These are phyloP conservation scores for Asterionellopsis glacialis DNA, from an alignment of 108 stramenopile species.

Conservation along the genomic window DNA sequence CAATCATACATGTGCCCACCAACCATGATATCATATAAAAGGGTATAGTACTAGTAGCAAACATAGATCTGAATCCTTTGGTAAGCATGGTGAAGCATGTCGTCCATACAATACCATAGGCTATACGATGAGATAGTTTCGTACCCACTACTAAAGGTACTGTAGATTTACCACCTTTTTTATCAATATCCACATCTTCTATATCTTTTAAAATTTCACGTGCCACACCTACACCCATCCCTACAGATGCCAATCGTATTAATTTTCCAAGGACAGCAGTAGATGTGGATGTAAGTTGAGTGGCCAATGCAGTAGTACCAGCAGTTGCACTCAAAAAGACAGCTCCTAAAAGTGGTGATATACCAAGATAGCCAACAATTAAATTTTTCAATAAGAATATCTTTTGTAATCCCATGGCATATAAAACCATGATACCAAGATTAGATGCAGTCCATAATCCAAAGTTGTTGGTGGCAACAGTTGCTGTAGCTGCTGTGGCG, in stretches of 20 bases:
- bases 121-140: conserved; percentile 1
- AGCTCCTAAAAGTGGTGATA: conserved; percentile 27
- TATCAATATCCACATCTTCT: conserved; percentile 32
- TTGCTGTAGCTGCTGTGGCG: too few species aligned
- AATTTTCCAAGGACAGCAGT: not conserved
- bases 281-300: not conserved
- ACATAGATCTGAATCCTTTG: conserved; percentile 1
- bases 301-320: not conserved
- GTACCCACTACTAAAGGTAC: conserved; percentile 27
- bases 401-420: conserved; percentile 26
- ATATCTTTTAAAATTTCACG: conserved; percentile 36
- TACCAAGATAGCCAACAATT: conserved; percentile 23
- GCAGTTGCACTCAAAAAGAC: conserved; percentile 3
- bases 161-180: conserved; percentile 14
- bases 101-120: too few species aligned
- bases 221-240: conserved; percentile 20
- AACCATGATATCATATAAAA: too few species aligned
- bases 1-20: too few species aligned
- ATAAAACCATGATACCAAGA: conserved; percentile 20
- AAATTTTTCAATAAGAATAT: conserved; percentile 32
- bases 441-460: conserved; percentile 19
- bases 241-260: conserved; percentile 14
- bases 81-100: conserved; percentile 1
- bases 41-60: too few species aligned
- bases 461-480: conserved; percentile 2